Evolutionary conservation across 352 stramenopile genomes (phyloP), one percentile per base, ranked within the genome.

Genomic region (Phytophthora pluvialis): DNA sequence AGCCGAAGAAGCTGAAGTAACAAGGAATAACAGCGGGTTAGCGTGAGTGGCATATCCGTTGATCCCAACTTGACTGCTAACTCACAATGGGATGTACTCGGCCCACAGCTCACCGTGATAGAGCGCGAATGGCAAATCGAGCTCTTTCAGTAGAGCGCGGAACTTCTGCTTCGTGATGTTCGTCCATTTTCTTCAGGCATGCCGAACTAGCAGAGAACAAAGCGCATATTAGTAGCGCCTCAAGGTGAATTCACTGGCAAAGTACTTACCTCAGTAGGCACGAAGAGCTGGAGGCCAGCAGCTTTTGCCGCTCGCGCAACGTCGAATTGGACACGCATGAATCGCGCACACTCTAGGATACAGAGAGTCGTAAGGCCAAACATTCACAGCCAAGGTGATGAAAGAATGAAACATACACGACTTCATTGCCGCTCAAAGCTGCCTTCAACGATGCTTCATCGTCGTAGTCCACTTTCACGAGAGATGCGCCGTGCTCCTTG

Each of bases 201-300:
- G 32, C 55, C 56, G 28, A 50, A 64, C 53, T 72, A 21, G 21
- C 21, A 21, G 21, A 21, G 21, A 21, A 2, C n/a, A 21, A 21
- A 21, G 21, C 21, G 21, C 21, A 21, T 21, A 21, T 21, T 21
- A 21, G 21, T 21, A 21, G 21, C 21, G 21, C 21, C 21, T 21
- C 2, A 21, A 21, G 21, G 21, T 21, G 21, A 21, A 21, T 21
- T 21, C 21, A 21, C 21, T 21, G 2, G 21, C 2, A 21, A 21
- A 21, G 21, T 21, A 21, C 21, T 21, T 21, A 21, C 21, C 21
- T 21, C 64, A 15, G 50, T 39, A 32, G 65, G 59, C 31, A 73
- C 54, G 18, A 73, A 73, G 10, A 73, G 52, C 53, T 73, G 51
- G 21, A 69, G 49, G 39, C 58, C 59, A 4, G 65, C 65, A 21